phyloP scores from a whole-genome alignment of 805 yeast genomes.

The Saccharomycopsis schoenii region DNA sequence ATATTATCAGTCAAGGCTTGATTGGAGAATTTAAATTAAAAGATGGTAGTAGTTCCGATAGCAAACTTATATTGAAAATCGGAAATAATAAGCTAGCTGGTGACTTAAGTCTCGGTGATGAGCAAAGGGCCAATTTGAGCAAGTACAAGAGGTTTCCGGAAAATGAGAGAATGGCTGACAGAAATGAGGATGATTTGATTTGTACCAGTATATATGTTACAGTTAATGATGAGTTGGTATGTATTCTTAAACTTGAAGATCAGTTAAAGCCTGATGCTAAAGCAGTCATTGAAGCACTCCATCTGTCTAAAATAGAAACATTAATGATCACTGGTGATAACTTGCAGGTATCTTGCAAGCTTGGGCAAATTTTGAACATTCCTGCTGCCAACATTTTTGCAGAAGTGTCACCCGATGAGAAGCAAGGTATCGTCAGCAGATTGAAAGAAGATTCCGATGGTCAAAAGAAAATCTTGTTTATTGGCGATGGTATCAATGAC shows the following conservation, averaged over 20 bases:
- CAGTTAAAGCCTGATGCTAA: constrained; percentile 55
- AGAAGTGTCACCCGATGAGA: constrained; percentile 67
- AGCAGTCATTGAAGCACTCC: constrained; percentile 47
- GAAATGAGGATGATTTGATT: constrained; percentile 3
- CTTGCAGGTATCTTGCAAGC: constrained; percentile 44
- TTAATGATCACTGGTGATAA: constrained; percentile 92
- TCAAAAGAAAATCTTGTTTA: constrained; percentile 51
- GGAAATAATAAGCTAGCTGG: constrained; percentile 44
- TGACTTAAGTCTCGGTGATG: constrained; percentile 6
- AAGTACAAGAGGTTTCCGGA: not conserved
- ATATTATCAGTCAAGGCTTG: constrained; percentile 32
- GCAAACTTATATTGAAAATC: constrained; percentile 31
- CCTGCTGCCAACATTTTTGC: constrained; percentile 56
- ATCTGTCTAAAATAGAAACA: constrained; percentile 43
- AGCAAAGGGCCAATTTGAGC: not conserved
- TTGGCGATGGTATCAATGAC: constrained; percentile 97
- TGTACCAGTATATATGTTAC: constrained; percentile 33
- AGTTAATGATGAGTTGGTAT: constrained; percentile 48
- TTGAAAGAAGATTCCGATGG: constrained; percentile 31
- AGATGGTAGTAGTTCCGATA: constrained; percentile 18
- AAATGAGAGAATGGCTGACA: not conserved
- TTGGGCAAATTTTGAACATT: constrained; percentile 63
- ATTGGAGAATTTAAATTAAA: constrained; percentile 19
- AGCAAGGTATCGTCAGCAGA: constrained; percentile 53
- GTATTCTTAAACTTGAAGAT: constrained; percentile 62